Percentiles rank a stretch among this genome's conserved stretches.
Evolutionary conservation across 345 rosid genomes (phyloP).

Genomic region (Eucalyptus albens): DNA sequence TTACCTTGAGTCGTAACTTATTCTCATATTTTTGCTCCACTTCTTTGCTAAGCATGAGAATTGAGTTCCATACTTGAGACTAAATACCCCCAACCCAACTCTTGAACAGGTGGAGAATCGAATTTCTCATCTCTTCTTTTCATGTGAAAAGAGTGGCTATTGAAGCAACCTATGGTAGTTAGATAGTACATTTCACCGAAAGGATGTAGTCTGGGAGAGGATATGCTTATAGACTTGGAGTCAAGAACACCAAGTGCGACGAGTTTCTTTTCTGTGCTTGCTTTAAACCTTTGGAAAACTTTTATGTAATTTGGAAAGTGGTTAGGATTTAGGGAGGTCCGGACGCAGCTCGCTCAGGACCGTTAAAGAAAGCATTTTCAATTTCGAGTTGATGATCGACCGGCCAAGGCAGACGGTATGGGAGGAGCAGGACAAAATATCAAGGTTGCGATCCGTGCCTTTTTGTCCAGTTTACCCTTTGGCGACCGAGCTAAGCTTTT

Average conservation of each 20-base stretch:
- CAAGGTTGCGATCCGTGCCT: background rate
- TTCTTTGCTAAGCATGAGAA: too few species aligned
- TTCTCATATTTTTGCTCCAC: too few species aligned
- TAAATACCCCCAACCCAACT: too few species aligned
- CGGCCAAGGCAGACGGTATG: background rate
- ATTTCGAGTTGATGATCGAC: background rate
- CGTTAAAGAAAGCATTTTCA: background rate
- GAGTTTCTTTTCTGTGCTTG: background rate
- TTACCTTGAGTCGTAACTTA: too few species aligned
- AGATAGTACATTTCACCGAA: too few species aligned
- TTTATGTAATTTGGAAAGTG: background rate
- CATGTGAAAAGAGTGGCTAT: too few species aligned
- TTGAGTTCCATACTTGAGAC: rapidly evolving
- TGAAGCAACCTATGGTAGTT: rapidly evolving
- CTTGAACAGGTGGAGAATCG: too few species aligned
- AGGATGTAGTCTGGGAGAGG: too few species aligned
- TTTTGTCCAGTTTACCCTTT: background rate
- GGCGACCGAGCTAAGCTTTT: background rate
- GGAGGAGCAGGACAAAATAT: background rate
- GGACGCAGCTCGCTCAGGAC: background rate
- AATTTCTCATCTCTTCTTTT: too few species aligned
- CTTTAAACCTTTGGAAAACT: too few species aligned
- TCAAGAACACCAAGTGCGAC: rapidly evolving
- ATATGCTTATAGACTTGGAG: too few species aligned
- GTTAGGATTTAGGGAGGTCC: background rate